These are phyloP conservation scores for Cladophialophora exuberans DNA, from an alignment of 2,329 filamentous ascomycete species.

Conservation along the genomic window DNA sequence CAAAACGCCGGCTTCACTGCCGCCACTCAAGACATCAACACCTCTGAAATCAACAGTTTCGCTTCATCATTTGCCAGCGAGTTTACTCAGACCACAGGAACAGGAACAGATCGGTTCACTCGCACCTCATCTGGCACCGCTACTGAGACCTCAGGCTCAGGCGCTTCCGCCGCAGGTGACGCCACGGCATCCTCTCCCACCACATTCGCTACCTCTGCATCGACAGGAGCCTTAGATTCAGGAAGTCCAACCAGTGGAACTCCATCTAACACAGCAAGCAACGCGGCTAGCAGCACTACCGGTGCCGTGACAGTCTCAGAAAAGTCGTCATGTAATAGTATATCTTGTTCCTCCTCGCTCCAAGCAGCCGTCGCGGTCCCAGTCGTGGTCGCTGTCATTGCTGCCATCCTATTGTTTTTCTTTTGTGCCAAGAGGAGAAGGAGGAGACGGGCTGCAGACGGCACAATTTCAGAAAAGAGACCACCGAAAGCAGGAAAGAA, in stretches of 20 bases:
- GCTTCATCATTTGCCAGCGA: conserved; percentile 19
- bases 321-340: conserved; percentile 27
- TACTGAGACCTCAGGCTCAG: background rate
- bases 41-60: conserved; percentile 11
- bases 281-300: conserved; percentile 24
- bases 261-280: conserved; percentile 18
- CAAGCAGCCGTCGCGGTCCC: conserved; percentile 34
- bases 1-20: conserved; percentile 19
- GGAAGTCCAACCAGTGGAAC: background rate
- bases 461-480: conserved; percentile 27
- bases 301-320: conserved; percentile 23
- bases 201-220: conserved; percentile 17
- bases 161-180: background rate
- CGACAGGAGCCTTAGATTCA: background rate
- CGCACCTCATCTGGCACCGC: background rate
- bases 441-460: conserved; percentile 16
- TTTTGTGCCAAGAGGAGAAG: conserved; percentile 30
- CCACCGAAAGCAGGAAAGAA: conserved; percentile 29
- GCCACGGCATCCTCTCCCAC: conserved; percentile 18
- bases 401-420: conserved; percentile 24
- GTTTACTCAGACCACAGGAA: conserved; percentile 5
- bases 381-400: conserved; percentile 29
- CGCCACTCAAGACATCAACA: conserved; percentile 7
- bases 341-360: conserved; percentile 30
- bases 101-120: background rate